Evolutionary conservation across 2,329 filamentous ascomycete species (phyloP).

Genomic region (Scorias spongiosa): DNA sequence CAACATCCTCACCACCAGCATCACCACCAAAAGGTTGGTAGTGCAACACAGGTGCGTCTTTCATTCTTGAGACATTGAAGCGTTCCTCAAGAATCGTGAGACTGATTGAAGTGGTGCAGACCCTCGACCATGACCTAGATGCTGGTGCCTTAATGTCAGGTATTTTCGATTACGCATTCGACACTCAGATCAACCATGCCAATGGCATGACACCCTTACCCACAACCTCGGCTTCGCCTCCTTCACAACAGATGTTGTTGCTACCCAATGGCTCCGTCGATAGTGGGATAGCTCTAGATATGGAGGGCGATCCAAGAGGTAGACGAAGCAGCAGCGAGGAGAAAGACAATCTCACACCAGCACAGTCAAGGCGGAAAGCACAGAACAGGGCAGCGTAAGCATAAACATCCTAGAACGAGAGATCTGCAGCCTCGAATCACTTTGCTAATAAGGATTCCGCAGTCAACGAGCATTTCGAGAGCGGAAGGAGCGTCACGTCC

Average conservation of each 20-base stretch:
- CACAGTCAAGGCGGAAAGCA: constrained; percentile 46
- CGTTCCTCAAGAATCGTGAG: background rate
- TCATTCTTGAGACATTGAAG: background rate
- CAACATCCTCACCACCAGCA: constrained; percentile 5
- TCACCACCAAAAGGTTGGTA: constrained; percentile 7
- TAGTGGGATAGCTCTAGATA: constrained; percentile 26
- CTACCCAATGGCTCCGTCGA: constrained; percentile 25
- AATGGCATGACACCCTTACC: constrained; percentile 8
- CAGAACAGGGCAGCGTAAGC: constrained; percentile 60
- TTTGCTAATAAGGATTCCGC: constrained; percentile 1
- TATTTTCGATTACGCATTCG: constrained; percentile 9
- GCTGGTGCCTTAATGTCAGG: constrained; percentile 5
- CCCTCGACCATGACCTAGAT: no score
- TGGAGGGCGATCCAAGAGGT: constrained; percentile 15
- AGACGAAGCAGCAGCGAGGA: constrained; percentile 31
- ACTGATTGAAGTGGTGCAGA: no score
- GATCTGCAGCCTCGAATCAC: background rate
- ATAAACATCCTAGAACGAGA: constrained; percentile 2
- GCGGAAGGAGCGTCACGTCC: constrained; percentile 86
- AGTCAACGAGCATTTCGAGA: constrained; percentile 95
- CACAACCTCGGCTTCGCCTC: constrained; percentile 14
- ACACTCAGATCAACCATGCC: constrained; percentile 6
- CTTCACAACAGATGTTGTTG: constrained; percentile 10
- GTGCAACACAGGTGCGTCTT: constrained; percentile 20
- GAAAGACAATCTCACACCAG: constrained; percentile 31